Percentiles rank a stretch among this genome's conserved stretches.
Evolutionary conservation across 257 asterid species (phyloP).

Genomic region (Nicotiana attenuata): DNA sequence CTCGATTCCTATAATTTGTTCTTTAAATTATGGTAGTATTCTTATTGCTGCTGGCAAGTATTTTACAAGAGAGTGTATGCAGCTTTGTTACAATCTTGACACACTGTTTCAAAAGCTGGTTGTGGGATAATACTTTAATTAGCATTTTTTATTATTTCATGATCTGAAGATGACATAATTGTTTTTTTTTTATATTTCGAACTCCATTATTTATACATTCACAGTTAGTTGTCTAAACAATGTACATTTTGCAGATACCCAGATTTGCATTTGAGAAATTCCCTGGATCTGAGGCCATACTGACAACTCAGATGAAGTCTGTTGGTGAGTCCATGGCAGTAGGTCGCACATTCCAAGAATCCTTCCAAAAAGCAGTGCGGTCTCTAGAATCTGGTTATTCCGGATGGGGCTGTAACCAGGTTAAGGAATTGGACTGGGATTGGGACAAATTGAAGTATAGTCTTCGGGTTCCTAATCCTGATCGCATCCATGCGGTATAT

Average conservation of each 20-base stretch:
- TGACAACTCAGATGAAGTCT: conserved; percentile 98
- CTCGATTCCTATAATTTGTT: background rate
- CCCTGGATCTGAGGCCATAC: conserved; percentile 94
- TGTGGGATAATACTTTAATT: background rate
- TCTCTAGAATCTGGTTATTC: conserved; percentile 79
- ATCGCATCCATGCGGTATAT: conserved; percentile 82
- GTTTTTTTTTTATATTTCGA: background rate
- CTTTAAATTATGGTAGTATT: background rate
- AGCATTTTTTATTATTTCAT: background rate
- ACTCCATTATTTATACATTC: background rate
- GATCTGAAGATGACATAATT: background rate
- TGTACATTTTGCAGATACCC: conserved; percentile 56
- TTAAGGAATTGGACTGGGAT: conserved; percentile 89
- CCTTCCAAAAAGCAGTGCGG: conserved; percentile 91
- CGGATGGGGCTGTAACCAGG: conserved; percentile 90
- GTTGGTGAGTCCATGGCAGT: conserved; percentile 99
- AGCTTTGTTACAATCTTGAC: background rate
- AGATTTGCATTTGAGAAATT: conserved; percentile 95
- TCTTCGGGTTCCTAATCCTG: conserved; percentile 87
- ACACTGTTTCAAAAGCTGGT: background rate
- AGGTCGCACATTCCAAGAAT: conserved; percentile 96
- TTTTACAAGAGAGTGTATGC: background rate
- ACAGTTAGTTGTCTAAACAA: conserved; percentile 1
- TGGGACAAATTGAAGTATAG: conserved; percentile 73
- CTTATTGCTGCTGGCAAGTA: background rate